Percentiles rank a stretch among this genome's conserved stretches.
phyloP scores from a whole-genome alignment of 805 yeast genomes.

The Saccharomyces kudriavzevii region DNA sequence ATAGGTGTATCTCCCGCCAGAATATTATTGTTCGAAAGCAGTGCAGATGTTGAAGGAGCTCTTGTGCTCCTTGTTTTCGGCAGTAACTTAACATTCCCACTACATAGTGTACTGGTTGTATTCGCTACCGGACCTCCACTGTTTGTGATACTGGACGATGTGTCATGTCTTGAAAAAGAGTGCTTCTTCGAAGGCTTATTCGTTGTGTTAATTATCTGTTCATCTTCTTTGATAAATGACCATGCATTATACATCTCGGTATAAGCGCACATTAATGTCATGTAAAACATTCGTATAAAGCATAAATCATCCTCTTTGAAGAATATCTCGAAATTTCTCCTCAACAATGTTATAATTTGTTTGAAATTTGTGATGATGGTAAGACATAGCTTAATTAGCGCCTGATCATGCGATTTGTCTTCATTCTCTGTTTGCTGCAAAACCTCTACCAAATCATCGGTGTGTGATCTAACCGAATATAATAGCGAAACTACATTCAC shows the following conservation, averaged over 20 bases:
- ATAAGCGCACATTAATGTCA: conserved; percentile 54
- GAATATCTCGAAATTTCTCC: conserved; percentile 41
- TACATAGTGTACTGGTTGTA: not conserved
- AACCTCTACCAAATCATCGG: conserved; percentile 49
- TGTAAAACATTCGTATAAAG: conserved; percentile 54
- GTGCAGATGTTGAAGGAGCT: not conserved
- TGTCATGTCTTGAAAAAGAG: not conserved
- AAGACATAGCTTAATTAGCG: conserved; percentile 31
- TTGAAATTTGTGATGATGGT: conserved; percentile 42
- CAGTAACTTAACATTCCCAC: not conserved
- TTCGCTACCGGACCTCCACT: not conserved
- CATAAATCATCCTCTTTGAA: conserved; percentile 55
- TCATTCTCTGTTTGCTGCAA: conserved; percentile 46
- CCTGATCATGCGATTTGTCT: conserved; percentile 29
- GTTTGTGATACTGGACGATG: conserved; percentile 1
- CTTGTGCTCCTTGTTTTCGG: not conserved
- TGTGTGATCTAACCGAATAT: conserved; percentile 44
- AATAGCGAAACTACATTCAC: conserved; percentile 45
- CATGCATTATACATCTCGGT: conserved; percentile 64
- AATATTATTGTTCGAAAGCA: not conserved
- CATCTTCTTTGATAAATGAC: conserved; percentile 26
- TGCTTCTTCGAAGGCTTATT: not conserved
- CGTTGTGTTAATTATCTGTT: not conserved
- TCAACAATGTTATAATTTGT: conserved; percentile 34
- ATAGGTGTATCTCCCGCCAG: not conserved